These are phyloP conservation scores for Epicoccum sorghinum DNA, from an alignment of 2,329 filamentous ascomycete genomes.

Conservation along the genomic window DNA sequence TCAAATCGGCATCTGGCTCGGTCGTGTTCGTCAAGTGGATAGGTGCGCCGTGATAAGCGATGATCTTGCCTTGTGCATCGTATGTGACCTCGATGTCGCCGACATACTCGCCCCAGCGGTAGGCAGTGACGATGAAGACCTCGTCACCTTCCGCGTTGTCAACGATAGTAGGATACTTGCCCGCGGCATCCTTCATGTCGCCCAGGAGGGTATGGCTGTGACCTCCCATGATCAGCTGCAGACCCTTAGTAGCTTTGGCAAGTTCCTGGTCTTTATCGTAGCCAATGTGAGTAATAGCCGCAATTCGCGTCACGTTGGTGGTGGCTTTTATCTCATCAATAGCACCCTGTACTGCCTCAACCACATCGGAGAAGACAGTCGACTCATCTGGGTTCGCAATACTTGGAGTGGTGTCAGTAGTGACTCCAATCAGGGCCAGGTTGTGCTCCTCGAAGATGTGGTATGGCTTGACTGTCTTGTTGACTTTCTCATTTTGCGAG, in stretches of 20 bases:
- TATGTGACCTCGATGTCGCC: constrained; percentile 72
- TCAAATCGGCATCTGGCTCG: constrained; percentile 61
- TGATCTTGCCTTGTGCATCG: constrained; percentile 64
- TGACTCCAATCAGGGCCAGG: constrained; percentile 69
- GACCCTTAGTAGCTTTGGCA: constrained; percentile 63
- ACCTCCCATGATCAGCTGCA: constrained; percentile 72
- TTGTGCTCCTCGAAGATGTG: constrained; percentile 67
- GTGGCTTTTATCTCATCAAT: constrained; percentile 66
- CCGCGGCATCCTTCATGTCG: constrained; percentile 62
- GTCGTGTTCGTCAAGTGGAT: constrained; percentile 69
- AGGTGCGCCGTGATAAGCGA: constrained; percentile 68
- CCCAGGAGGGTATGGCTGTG: constrained; percentile 66
- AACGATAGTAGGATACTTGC: constrained; percentile 68
- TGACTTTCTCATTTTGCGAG: constrained; percentile 64
- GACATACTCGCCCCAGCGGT: constrained; percentile 71
- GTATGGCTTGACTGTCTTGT: constrained; percentile 69
- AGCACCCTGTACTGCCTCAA: constrained; percentile 64
- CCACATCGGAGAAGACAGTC: constrained; percentile 65
- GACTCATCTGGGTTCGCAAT: constrained; percentile 65
- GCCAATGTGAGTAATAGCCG: constrained; percentile 70
- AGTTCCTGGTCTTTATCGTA: constrained; percentile 69
- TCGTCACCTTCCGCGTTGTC: constrained; percentile 67
- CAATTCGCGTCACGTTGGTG: constrained; percentile 68
- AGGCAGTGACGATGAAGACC: constrained; percentile 71
- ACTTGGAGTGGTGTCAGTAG: constrained; percentile 63